phyloP scores from a whole-genome alignment of 441 rosid genomes.

The Gossypium davidsonii region DNA sequence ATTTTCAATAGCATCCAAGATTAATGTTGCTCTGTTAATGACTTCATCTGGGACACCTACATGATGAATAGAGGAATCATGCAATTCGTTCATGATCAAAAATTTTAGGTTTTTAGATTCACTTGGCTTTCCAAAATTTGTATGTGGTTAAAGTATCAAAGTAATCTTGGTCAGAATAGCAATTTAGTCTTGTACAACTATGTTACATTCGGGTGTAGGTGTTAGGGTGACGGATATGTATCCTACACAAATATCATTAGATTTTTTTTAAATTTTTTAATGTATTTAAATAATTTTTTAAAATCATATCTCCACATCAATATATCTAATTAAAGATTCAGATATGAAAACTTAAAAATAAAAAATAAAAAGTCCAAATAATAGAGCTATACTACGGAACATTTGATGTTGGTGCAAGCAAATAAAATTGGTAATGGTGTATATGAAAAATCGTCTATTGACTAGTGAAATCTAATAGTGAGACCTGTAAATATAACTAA shows the following conservation, averaged over 20 bases:
- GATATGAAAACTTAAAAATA: no score
- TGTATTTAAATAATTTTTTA: no score
- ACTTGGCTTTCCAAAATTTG: not conserved
- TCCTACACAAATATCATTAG: no score
- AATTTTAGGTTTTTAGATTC: not conserved
- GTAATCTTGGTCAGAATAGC: not conserved
- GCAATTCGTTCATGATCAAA: not conserved
- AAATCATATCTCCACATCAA: no score
- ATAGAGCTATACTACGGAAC: not conserved
- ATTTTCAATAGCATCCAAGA: conserved; percentile 53
- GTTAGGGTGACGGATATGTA: no score
- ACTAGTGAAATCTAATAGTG: not conserved
- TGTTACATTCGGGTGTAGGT: no score
- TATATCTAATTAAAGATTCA: no score
- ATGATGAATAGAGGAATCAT: not conserved
- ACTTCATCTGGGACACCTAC: conserved; percentile 81
- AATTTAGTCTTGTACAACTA: not conserved
- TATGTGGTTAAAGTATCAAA: not conserved
- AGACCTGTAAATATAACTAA: not conserved
- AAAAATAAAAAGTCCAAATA: no score
- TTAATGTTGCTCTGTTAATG: conserved; percentile 63
- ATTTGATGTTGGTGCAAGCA: not conserved
- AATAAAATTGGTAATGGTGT: not conserved
- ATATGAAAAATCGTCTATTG: not conserved
- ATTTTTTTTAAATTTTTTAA: no score